Percentiles rank a stretch among this genome's conserved stretches.
Conservation (phyloP, 1,284 basidiomycete genomes). For the Testicularia cyperi region DNA sequence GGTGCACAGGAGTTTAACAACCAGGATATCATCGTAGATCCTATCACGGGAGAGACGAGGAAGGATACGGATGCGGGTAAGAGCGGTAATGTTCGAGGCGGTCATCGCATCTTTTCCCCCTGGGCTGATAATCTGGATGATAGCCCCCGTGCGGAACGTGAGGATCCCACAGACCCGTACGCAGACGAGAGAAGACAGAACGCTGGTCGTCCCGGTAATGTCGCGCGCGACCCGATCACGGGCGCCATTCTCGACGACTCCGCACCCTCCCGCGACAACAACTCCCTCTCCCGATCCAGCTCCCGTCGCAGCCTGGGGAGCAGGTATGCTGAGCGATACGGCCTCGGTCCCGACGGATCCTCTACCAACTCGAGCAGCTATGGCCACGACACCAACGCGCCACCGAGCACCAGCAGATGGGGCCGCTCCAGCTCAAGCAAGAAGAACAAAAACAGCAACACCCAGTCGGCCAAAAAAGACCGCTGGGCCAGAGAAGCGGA, state of each 20-base stretch:
- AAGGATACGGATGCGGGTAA: constrained; percentile 19
- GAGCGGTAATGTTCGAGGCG: constrained; percentile 26
- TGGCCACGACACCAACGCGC: constrained; percentile 8
- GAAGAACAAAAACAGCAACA: constrained; percentile 18
- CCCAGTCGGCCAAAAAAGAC: constrained; percentile 36
- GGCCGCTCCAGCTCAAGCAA: too few relatives aligned
- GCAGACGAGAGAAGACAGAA: constrained; percentile 31
- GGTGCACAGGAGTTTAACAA: constrained; percentile 19
- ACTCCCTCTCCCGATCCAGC: constrained; percentile 26
- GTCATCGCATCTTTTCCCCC: constrained; percentile 26
- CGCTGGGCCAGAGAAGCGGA: constrained; percentile 42
- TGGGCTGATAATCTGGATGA: constrained; percentile 42
- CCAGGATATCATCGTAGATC: constrained; percentile 39
- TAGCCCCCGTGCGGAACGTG: constrained; percentile 38
- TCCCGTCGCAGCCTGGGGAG: constrained; percentile 33
- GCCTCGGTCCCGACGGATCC: constrained; percentile 26
- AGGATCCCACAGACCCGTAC: constrained; percentile 24
- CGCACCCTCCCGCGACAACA: constrained; percentile 3
- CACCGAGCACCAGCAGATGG: constrained; percentile 17
- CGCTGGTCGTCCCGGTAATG: constrained; percentile 14
- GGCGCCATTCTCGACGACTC: constrained; percentile 32
- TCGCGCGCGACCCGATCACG: constrained; percentile 33
- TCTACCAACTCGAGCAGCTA: constrained; percentile 37
- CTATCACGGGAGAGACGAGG: constrained; percentile 40
- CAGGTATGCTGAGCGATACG: constrained; percentile 40